Evolutionary conservation across 768 basidiomycete genomes (phyloP).

Genomic region (Fomitopsis pulvina): DNA sequence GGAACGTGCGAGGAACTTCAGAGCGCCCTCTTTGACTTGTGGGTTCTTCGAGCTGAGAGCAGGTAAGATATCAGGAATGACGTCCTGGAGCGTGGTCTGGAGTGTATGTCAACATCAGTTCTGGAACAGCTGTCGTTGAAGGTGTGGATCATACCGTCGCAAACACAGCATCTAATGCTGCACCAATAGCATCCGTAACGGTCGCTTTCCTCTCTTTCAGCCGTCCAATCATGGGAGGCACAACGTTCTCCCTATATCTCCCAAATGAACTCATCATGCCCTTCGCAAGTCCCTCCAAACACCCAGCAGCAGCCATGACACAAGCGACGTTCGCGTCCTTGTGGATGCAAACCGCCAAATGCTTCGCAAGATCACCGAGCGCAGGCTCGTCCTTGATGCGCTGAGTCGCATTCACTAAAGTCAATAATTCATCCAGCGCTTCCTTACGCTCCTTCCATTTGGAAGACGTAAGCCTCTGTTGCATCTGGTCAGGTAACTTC

Average conservation of each 20-base stretch:
- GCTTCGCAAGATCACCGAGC: slow-evolving; percentile 67
- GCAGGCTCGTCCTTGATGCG: slow-evolving; percentile 78
- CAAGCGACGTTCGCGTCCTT: slow-evolving; percentile 94
- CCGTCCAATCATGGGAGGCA: slow-evolving; percentile 77
- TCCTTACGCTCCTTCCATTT: slow-evolving; percentile 99
- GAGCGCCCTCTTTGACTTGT: slow-evolving; percentile 89
- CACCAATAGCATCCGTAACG: slow-evolving; percentile 85
- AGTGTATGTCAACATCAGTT: slow-evolving; percentile 8
- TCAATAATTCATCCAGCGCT: slow-evolving; percentile 75
- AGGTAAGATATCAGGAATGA: slow-evolving; percentile 74
- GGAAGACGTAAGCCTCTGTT: slow-evolving; percentile 71
- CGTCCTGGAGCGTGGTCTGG: slow-evolving; percentile 74
- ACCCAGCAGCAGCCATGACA: slow-evolving; percentile 81
- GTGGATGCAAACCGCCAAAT: slow-evolving; percentile 74
- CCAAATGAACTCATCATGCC: slow-evolving; percentile 73
- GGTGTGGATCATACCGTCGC: slow-evolving; percentile 66
- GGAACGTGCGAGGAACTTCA: slow-evolving; percentile 80
- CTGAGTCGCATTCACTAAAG: slow-evolving; percentile 60
- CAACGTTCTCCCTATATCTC: slow-evolving; percentile 61
- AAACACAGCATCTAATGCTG: slow-evolving; percentile 86
- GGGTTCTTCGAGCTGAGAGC: slow-evolving; percentile 89
- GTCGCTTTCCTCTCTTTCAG: slow-evolving; percentile 91
- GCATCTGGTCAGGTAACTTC: slow-evolving; percentile 70
- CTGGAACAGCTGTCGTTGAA: slow-evolving; percentile 4
- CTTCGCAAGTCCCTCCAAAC: slow-evolving; percentile 81